Evolutionary conservation across 306 rosid genomes (phyloP).

Genomic region (Trifolium dubium): DNA sequence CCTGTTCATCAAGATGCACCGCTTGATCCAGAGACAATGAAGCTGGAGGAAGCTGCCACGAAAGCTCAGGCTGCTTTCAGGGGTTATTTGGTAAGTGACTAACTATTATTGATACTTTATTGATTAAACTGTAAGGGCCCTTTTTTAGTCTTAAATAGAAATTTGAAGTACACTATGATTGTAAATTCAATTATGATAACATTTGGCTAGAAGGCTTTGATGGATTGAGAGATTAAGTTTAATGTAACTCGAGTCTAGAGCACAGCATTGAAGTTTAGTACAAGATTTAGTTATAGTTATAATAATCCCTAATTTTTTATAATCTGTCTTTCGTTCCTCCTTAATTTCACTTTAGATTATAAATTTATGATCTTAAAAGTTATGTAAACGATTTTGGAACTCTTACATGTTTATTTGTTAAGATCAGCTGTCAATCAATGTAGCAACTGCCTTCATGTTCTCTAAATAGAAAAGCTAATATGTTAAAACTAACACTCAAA

Average conservation of each 20-base stretch:
- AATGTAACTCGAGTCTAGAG: background rate
- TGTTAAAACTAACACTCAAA: background rate
- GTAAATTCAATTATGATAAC: constrained; percentile 31
- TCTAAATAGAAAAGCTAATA: constrained; percentile 5
- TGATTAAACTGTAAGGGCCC: constrained; percentile 12
- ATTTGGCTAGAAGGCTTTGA: constrained; percentile 25
- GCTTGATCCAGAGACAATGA: constrained; percentile 66
- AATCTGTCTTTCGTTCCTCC: background rate
- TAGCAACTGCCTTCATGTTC: constrained; percentile 9
- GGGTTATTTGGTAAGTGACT: constrained; percentile 86
- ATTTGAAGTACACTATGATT: background rate
- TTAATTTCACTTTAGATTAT: background rate
- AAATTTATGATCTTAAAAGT: constrained; percentile 10
- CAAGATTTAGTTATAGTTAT: constrained; percentile 4
- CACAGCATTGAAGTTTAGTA: constrained; percentile 11
- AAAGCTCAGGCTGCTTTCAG: constrained; percentile 95
- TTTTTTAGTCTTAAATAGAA: constrained; percentile 11
- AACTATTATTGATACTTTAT: constrained; percentile 4
- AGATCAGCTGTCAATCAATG: constrained; percentile 22
- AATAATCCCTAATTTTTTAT: background rate
- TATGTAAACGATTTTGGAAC: background rate
- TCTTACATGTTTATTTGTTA: constrained; percentile 15
- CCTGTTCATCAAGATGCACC: constrained; percentile 57
- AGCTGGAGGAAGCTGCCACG: constrained; percentile 87
- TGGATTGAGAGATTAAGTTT: constrained; percentile 18